A percentile compares a stretch with the other conserved stretches of the same genome.
Evolutionary conservation across 352 stramenopile genomes (phyloP).

Genomic region (Globisporangium lucens): DNA sequence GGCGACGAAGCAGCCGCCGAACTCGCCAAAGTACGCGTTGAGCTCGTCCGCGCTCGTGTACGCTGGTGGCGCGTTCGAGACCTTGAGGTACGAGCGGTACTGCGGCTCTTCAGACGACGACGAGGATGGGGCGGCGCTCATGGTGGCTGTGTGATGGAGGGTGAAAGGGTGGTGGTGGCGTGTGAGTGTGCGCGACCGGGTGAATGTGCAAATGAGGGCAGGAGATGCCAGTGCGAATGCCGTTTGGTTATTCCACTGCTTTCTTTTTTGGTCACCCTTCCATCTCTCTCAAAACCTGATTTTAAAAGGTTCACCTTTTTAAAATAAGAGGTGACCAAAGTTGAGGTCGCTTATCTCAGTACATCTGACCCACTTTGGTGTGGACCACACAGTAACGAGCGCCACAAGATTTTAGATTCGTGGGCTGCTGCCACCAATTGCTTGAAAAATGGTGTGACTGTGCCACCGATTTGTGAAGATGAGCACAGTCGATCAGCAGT

Average conservation of each 20-base stretch:
- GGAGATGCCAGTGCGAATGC: background rate
- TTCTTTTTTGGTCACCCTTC: no score
- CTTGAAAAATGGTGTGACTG: no score
- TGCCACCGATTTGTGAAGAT: background rate
- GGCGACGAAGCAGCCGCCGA: slow-evolving; percentile 97
- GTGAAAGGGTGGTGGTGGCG: background rate
- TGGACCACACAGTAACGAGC: background rate
- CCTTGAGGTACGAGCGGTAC: slow-evolving; percentile 45
- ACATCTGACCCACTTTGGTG: slow-evolving; percentile 3
- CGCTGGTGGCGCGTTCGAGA: slow-evolving; percentile 74
- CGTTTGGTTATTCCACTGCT: no score
- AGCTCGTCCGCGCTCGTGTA: slow-evolving; percentile 62
- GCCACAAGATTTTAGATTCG: background rate
- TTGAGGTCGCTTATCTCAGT: slow-evolving; percentile 10
- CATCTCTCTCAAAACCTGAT: no score
- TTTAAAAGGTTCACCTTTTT: no score
- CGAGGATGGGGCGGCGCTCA: slow-evolving; percentile 15
- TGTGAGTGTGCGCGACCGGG: background rate
- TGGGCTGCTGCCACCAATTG: background rate
- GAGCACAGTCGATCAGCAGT: background rate
- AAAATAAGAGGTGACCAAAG: background rate
- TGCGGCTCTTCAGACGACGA: slow-evolving; percentile 10
- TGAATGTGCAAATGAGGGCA: background rate
- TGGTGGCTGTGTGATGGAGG: slow-evolving; percentile 3
- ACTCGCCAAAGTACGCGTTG: slow-evolving; percentile 90